Conservation (phyloP, 2,329 filamentous ascomycete genomes). For the Knoxdaviesia proteae region DNA sequence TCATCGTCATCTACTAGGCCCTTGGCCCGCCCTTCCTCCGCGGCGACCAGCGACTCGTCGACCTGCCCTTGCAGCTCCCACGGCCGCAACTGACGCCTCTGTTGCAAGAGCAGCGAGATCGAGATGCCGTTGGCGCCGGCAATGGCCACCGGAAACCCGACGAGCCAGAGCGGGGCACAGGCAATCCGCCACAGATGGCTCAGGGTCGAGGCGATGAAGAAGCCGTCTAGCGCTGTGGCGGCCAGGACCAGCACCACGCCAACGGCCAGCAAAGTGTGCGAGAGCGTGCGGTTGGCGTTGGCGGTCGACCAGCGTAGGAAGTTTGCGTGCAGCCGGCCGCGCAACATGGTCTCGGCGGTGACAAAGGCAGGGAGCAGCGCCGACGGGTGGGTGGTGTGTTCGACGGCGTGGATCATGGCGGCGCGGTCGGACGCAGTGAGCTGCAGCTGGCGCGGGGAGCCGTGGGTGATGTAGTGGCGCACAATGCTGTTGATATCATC, state of each 20-base stretch:
- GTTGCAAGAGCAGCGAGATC: constrained; percentile 53
- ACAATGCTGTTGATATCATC: constrained; percentile 57
- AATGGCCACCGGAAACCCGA: constrained; percentile 52
- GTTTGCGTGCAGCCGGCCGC: constrained; percentile 60
- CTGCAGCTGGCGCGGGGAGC: constrained; percentile 50
- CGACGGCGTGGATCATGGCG: constrained; percentile 43
- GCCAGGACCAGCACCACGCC: constrained; percentile 37
- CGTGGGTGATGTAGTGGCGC: constrained; percentile 51
- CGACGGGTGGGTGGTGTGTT: constrained; percentile 57
- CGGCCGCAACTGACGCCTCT: constrained; percentile 55
- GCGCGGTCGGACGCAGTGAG: constrained; percentile 32
- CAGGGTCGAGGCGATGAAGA: constrained; percentile 44
- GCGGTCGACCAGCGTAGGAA: constrained; percentile 70
- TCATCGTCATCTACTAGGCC: constrained; percentile 8
- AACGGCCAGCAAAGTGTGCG: constrained; percentile 46
- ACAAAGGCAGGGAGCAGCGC: constrained; percentile 40
- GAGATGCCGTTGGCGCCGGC: constrained; percentile 67
- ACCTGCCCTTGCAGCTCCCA: constrained; percentile 44
- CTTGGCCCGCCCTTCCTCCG: background rate
- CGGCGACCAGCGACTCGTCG: constrained; percentile 3
- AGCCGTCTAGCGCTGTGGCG: constrained; percentile 34
- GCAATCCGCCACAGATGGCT: constrained; percentile 48
- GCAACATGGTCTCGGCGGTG: constrained; percentile 46
- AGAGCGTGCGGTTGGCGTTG: constrained; percentile 58
- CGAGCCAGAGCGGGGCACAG: constrained; percentile 42